Base-by-base conservation (phyloP, 2,329 filamentous ascomycete species). In the Epichloe sibirici region DNA sequence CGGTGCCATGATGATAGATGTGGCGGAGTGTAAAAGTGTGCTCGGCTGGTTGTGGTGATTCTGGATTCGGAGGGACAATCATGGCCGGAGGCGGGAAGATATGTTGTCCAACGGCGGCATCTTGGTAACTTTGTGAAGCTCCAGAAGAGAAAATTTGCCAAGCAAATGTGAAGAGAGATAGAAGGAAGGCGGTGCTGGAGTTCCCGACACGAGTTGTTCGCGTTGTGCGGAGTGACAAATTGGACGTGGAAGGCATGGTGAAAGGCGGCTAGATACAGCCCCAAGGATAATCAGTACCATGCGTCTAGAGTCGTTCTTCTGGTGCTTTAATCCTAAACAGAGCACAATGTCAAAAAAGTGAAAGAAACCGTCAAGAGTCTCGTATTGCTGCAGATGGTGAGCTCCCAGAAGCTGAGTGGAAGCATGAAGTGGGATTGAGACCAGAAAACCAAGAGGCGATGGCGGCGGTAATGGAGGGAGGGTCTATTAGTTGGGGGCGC, bases 1-100 rank as follows among this genome's bases (percentile, higher is more conserved):
- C 79, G 42, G 88, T 86, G 54, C 91, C 91, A 70, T 95, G 90
- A 66, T 96, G 90, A 70, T 88, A 93, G 62, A 97, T 84, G 69
- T 98, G 91, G 61, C 89, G 84, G 53, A 98, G 79, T 6, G 77
- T 82, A 72, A 85, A 83, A 38, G 71, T 70, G 60, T 83, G 80
- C 8, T 82, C 74, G 21, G 74, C 72, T 11, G 78, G 72, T 11
- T 62, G 64, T 23, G 74, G 74, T 5, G 71, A 62, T 52, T 77
- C 72, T 51, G 61, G 64, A n/a, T 53, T 60, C 28, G 72, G 71
- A 45, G 71, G 71, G 35, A 74, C 65, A 46, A 69, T 57, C 13
- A 65, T 63, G 9, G 59, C 63, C 1, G 67, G 66, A 37, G 73
- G 71, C 17, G 79, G 60, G 40, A 75, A 60, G 6, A 73, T 59